Base-by-base conservation (phyloP, 2,329 filamentous ascomycete species). In the Penicillium thymicola region DNA sequence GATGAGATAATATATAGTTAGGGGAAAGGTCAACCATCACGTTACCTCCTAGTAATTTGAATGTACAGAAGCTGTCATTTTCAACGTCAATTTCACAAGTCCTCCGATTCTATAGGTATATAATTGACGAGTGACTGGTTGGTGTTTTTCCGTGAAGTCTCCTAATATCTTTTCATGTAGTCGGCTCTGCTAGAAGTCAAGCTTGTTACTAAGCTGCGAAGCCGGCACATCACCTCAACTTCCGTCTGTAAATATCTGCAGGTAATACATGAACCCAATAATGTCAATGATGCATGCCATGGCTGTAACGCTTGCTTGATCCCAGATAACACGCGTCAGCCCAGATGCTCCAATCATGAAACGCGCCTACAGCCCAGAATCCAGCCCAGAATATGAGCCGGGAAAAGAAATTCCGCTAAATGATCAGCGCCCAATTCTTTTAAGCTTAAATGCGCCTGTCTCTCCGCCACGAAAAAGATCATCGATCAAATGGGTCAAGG, bases 381-480 rank as follows among this genome's bases (percentile, higher is more conserved):
- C 27, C n/a, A 46, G 37, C 37, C 21, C 38, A 28, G 44, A 57
- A 16, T 11, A 25, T 25, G 23, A 43, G 23, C 5, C 11, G 28
- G 23, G 30, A 21, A 23, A 25, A 34, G 46, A n/a, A 6, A 16
- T 41, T 10, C 25, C 14, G 7, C 21, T 36, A 9, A 18, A 44
- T 38, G 21, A 28, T 3, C 13, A 28, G 25, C 14, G 11, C 9
- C 49, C 52, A 25, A 25, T 47, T 14, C 38, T 62, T 11, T 54
- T 57, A 21, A 70, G 57, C 21, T 48, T 73, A 1, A 42, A 59
- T 51, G 57, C 58, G 5, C 59, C 70, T 4, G 62, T 73, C 7
- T 72, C 70, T 28, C 70, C 70, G 9, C 71, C 70, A 23, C 60
- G 47, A 32, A 64, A 45, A 27, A 59, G 50, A 28, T n/a, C 8